phyloP scores from a whole-genome alignment of 2,329 filamentous ascomycete species.

The Nothopassalora personata region DNA sequence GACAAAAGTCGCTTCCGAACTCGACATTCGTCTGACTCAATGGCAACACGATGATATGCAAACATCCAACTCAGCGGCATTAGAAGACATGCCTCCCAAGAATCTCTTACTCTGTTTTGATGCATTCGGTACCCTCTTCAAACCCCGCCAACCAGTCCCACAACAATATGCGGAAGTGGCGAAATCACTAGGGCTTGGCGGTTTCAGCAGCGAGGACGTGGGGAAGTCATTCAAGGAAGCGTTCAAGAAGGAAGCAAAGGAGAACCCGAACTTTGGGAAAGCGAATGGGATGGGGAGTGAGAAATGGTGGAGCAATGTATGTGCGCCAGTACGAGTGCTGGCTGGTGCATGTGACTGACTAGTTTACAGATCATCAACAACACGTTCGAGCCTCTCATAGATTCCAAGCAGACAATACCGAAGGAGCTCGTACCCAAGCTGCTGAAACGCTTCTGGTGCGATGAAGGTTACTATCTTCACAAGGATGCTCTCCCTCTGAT shows the following conservation, averaged over 20 bases:
- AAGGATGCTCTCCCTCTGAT: slow-evolving; percentile 46
- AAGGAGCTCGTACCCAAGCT: slow-evolving; percentile 45
- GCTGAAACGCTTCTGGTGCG: slow-evolving; percentile 50
- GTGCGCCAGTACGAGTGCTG: slow-evolving; percentile 9
- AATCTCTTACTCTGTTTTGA: slow-evolving; percentile 59
- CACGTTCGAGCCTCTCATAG: slow-evolving; percentile 46
- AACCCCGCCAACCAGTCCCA: slow-evolving; percentile 46
- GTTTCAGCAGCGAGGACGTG: slow-evolving; percentile 41
- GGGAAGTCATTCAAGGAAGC: slow-evolving; percentile 40
- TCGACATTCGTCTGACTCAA: neutral
- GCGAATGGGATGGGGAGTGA: slow-evolving; percentile 47
- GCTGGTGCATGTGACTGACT: neutral
- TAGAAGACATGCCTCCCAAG: slow-evolving; percentile 12
- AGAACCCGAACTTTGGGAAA: slow-evolving; percentile 57
- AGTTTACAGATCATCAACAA: slow-evolving; percentile 45
- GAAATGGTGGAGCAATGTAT: slow-evolving; percentile 57
- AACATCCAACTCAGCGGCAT: neutral
- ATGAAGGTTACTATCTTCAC: slow-evolving; percentile 49
- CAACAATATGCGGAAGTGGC: slow-evolving; percentile 53
- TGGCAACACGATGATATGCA: neutral
- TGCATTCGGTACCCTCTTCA: slow-evolving; percentile 61
- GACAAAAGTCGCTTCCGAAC: neutral
- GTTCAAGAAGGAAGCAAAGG: slow-evolving; percentile 44
- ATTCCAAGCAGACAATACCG: slow-evolving; percentile 36
- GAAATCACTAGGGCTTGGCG: slow-evolving; percentile 44